Base-by-base conservation (phyloP, 352 stramenopile genomes). In the Pythium volutum region DNA sequence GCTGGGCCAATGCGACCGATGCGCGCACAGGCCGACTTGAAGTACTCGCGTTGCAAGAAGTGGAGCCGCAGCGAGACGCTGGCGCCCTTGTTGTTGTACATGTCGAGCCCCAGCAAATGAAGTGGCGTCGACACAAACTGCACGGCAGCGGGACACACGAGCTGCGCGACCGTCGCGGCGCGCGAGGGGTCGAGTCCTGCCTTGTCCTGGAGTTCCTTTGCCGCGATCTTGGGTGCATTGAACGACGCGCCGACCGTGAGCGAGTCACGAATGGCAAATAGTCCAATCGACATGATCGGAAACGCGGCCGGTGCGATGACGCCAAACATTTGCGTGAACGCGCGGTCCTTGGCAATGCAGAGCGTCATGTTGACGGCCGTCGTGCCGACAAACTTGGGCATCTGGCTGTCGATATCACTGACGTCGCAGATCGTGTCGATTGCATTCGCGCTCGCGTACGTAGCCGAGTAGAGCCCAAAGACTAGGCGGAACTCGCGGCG, bases 321-420 rank as follows among this genome's bases (percentile, higher is more conserved):
- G 23, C 90, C 90, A 62, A 97, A 97, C 90, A 97, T 97, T 34
- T 80, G 79, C 38, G 90, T 87, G 61, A 97, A 97, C n/a, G 85
- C 87, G 58, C 83, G 87, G 59, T 97, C 90, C 65, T 97, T 97
- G 62, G 86, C 83, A 52, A 97, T 95, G 59, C 86, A 95, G 45
- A 94, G 74, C 56, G 82, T 86, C 83, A 97, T 95, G 72, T 97
- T 97, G 58, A 96, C 90, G 7, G 84, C 75, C 5, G 89, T 96
- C 22, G 87, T 96, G 62, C 74, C 74, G 33, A 96, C 46, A 62
- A 97, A 96, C 75, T 96, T 96, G 61, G 90, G 89, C 76, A 89
- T 83, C 60, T 91, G 81, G 64, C 69, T 89, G 72, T 96, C 83
- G 20, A 57, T 67, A 29, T 89, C 84, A n/a, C 31, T 64, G 54